Base-by-base conservation (phyloP, 2,329 filamentous ascomycete genomes). In the Fusarium hainanense region DNA sequence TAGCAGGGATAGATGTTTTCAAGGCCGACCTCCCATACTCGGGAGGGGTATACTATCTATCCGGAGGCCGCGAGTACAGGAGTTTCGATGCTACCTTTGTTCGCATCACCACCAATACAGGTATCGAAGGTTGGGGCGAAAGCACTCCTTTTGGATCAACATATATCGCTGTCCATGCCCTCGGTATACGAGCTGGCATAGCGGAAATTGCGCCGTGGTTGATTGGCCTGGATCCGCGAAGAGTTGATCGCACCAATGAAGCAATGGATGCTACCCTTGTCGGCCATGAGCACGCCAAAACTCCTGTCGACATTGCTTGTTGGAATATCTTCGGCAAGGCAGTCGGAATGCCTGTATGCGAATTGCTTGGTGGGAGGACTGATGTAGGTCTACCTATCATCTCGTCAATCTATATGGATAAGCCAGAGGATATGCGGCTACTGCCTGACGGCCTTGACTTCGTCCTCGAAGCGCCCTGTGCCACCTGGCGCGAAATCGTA, bases 71-170 rank as follows among this genome's bases (percentile, higher is more conserved):
- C 12, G 60, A 68, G 30, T 64, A 68, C 23, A 54, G 27, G 7
- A 58, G 60, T 54, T 72, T 72, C 12, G 69, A 72, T 34, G 61
- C 48, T 12, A 70, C 69, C 12, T 61, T 70, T 54, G 67, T 72
- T 18, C 69, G 69, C 37, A 63, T 72, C 28, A 72, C 66, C 13
- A 70, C 69, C 27, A 23, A 66, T 28, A 72, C 59, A 8, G 70
- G 69, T 8, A 66, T 72, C 44, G 60, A 70, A 42, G 66, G 66
- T 43, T 72, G 69, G 69, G 70, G 66, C 4, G 69, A 72, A 28
- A 73, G 67, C 40, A 70, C 67, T 2, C 69, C 69, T 21, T 72
- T 72, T 25, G 69, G 63, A 7, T 65, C 69, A 16, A 68, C 57
- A 34, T 72, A 66, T 9, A 54, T 72, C 20, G 66, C 69, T 20